Conservation (phyloP, 495 filamentous ascomycete species). For the Amniculicola lignicola region DNA sequence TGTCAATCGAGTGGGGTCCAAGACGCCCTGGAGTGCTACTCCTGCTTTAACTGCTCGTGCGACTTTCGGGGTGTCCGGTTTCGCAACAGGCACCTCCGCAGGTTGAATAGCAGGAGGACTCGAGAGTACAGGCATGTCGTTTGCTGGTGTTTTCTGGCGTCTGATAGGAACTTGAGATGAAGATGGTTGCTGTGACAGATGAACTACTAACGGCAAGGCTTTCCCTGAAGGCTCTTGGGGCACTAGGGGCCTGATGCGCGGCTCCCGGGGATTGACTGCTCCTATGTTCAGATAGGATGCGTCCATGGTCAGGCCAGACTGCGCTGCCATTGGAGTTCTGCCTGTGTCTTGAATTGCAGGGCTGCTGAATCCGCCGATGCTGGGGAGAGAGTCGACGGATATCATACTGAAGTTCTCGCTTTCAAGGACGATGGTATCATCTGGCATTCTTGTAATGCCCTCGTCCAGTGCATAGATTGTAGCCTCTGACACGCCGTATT, state of each 20-base stretch:
- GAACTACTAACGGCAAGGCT: background rate
- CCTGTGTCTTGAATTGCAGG: background rate
- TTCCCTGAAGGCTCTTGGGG: background rate
- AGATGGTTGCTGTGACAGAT: background rate
- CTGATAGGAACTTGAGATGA: background rate
- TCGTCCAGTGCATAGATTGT: constrained; percentile 27
- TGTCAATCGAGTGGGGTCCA: constrained; percentile 35
- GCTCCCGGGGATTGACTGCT: background rate
- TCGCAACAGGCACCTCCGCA: constrained; percentile 6
- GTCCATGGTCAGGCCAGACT: background rate
- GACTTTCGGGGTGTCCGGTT: constrained; percentile 41
- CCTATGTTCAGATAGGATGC: constrained; percentile 5
- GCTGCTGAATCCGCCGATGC: constrained; percentile 21
- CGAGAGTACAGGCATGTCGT: constrained; percentile 5
- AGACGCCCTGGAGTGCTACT: constrained; percentile 48
- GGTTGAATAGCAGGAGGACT: constrained; percentile 26
- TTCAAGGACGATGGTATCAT: constrained; percentile 38
- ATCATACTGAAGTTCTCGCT: constrained; percentile 45
- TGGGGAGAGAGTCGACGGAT: constrained; percentile 40
- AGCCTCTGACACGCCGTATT: constrained; percentile 5
- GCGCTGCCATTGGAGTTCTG: background rate
- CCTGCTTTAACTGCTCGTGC: constrained; percentile 48
- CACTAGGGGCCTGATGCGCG: constrained; percentile 2
- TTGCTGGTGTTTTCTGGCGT: constrained; percentile 18
- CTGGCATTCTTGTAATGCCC: constrained; percentile 14